phyloP scores from a whole-genome alignment of 306 rosid species.

The Quercus ilex region DNA sequence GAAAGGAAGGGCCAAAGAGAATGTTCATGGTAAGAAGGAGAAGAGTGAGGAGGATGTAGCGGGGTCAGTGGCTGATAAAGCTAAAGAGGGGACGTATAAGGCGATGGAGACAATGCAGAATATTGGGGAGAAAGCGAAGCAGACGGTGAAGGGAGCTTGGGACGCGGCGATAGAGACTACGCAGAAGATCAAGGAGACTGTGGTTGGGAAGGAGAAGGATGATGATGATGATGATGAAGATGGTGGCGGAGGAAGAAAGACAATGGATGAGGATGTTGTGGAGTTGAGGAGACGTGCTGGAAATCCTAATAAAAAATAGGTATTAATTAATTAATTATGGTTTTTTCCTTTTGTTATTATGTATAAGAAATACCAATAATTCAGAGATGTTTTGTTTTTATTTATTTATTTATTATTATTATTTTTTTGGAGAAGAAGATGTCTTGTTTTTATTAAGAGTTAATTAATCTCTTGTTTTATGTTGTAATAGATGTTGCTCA shows the following conservation, averaged over 20 bases:
- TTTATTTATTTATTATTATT: too few relatives aligned
- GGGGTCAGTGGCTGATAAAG: constrained; percentile 15
- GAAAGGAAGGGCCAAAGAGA: constrained; percentile 7
- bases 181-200: constrained; percentile 55
- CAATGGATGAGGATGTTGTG: constrained; percentile 31
- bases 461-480: not conserved
- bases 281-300: constrained; percentile 26
- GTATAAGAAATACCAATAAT: not conserved
- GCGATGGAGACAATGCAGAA: constrained; percentile 21
- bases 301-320: constrained; percentile 23
- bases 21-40: constrained; percentile 26
- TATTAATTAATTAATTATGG: not conserved
- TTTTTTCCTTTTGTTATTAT: not conserved
- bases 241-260: constrained; percentile 2
- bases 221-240: constrained; percentile 28
- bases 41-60: constrained; percentile 33
- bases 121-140: constrained; percentile 41
- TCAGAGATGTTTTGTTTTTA: not conserved
- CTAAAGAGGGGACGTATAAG: constrained; percentile 1
- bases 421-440: too few relatives aligned
- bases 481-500: too few relatives aligned
- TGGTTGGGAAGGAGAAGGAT: constrained; percentile 49
- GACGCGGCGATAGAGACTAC: constrained; percentile 37
- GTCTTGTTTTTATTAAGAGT: not conserved
- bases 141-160: constrained; percentile 34